These are phyloP conservation scores for Solanum appendiculatum DNA, from an alignment of 257 asterid species.

Conservation along the genomic window DNA sequence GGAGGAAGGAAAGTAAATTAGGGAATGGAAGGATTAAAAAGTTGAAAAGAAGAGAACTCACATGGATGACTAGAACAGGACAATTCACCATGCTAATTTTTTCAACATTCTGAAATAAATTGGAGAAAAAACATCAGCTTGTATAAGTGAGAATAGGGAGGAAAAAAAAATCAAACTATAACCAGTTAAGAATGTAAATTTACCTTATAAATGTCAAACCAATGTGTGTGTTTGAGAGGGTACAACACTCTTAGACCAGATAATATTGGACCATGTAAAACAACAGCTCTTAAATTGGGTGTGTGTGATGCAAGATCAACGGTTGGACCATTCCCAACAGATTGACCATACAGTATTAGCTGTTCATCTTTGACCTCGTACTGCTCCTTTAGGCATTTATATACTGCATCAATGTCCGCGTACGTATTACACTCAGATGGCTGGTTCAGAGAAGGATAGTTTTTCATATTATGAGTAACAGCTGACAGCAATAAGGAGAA, in stretches of 20 bases:
- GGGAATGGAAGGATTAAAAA: background rate
- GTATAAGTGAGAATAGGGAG: background rate
- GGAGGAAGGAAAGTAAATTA: background rate
- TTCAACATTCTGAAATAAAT: constrained; percentile 81
- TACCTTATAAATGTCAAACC: constrained; percentile 99
- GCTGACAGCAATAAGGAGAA: background rate
- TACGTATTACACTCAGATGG: constrained; percentile 94
- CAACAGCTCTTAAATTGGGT: constrained; percentile 88
- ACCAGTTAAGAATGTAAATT: background rate
- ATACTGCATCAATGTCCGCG: constrained; percentile 95
- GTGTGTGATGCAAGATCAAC: constrained; percentile 82
- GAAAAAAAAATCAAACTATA: background rate
- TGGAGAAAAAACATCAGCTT: background rate
- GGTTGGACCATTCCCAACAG: constrained; percentile 99
- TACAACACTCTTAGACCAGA: constrained; percentile 94
- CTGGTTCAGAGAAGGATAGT: constrained; percentile 61
- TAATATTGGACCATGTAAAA: constrained; percentile 91
- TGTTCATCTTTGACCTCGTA: constrained; percentile 89
- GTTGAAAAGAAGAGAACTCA: constrained; percentile 34
- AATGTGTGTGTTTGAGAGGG: constrained; percentile 85
- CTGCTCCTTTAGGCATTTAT: constrained; percentile 92
- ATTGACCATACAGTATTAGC: constrained; percentile 85
- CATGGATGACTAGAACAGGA: constrained; percentile 95
- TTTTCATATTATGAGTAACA: background rate
- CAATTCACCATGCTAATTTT: constrained; percentile 70